phyloP scores from a whole-genome alignment of 1,284 basidiomycete genomes.

The Moesziomyces antarcticus region DNA sequence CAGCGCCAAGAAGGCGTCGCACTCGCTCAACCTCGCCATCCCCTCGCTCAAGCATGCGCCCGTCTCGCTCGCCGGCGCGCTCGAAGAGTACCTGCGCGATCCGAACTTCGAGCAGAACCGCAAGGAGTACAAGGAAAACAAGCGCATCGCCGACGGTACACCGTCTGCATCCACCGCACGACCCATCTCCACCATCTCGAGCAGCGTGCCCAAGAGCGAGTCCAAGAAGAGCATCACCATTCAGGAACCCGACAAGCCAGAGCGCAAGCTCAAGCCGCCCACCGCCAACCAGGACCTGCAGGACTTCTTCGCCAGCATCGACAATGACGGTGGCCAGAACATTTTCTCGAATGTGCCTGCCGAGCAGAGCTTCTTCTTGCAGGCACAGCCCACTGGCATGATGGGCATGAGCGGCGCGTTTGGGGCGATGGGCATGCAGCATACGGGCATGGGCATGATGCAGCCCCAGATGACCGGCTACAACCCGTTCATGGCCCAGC shows the following conservation, averaged over 20 bases:
- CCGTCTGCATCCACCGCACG: slow-evolving; percentile 23
- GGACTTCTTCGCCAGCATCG: slow-evolving; percentile 93
- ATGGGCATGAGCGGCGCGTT: slow-evolving; percentile 44
- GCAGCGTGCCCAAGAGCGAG: slow-evolving; percentile 37
- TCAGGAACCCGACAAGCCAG: slow-evolving; percentile 52
- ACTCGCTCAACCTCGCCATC: slow-evolving; percentile 89
- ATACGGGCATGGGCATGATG: slow-evolving; percentile 61
- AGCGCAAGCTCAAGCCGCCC: slow-evolving; percentile 46
- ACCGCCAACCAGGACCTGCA: slow-evolving; percentile 71
- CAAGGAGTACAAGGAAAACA: slow-evolving; percentile 88
- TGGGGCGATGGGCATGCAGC: slow-evolving; percentile 69
- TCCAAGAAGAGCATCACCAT: slow-evolving; percentile 53
- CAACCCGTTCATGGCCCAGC: slow-evolving; percentile 69
- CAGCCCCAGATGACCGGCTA: slow-evolving; percentile 69
- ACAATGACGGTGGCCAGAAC: slow-evolving; percentile 78
- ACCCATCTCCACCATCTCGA: slow-evolving; percentile 14
- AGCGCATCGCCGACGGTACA: slow-evolving; percentile 77
- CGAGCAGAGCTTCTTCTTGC: slow-evolving; percentile 46
- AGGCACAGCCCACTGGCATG: slow-evolving; percentile 54
- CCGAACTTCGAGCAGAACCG: slow-evolving; percentile 95
- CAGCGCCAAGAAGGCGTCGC: slow-evolving; percentile 91
- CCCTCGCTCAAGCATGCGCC: slow-evolving; percentile 96
- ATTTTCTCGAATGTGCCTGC: slow-evolving; percentile 73
- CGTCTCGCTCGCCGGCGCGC: slow-evolving; percentile 86
- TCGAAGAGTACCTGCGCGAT: slow-evolving; percentile 95